phyloP scores from a whole-genome alignment of 2,329 filamentous ascomycete species.

The Colletotrichum cereale region DNA sequence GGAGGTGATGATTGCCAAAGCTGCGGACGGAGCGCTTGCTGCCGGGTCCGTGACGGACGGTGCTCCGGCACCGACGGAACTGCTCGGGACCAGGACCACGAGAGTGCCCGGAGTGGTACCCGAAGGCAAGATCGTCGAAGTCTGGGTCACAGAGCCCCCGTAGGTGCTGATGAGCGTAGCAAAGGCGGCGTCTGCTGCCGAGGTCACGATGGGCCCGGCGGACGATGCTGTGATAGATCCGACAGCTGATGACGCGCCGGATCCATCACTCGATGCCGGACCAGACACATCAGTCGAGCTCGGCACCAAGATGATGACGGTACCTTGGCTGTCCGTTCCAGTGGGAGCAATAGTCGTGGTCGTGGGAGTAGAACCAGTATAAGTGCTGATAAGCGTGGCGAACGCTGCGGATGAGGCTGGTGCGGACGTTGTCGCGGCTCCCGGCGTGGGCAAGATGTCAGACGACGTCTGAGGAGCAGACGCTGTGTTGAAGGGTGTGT shows the following conservation, averaged over 20 bases:
- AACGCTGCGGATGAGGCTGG: neutral
- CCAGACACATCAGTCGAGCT: slow-evolving; percentile 7
- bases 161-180: slow-evolving; percentile 27
- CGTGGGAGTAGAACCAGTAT: slow-evolving; percentile 12
- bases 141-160: slow-evolving; percentile 9
- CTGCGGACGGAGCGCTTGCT: neutral
- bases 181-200: neutral
- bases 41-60: neutral
- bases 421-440: neutral
- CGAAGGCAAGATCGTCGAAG: slow-evolving; percentile 14
- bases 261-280: neutral
- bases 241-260: too few species aligned
- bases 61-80: neutral
- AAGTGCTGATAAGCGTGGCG: slow-evolving; percentile 31
- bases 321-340: slow-evolving; percentile 10
- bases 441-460: neutral
- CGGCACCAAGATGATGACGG: slow-evolving; percentile 20
- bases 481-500: neutral
- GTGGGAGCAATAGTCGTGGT: slow-evolving; percentile 27
- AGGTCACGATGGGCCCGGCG: neutral
- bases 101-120: slow-evolving; percentile 21
- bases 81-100: slow-evolving; percentile 28
- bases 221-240: neutral
- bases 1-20: slow-evolving; percentile 3
- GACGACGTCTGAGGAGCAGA: neutral